phyloP scores from a whole-genome alignment of 805 yeast species.

The Saturnispora diversa region DNA sequence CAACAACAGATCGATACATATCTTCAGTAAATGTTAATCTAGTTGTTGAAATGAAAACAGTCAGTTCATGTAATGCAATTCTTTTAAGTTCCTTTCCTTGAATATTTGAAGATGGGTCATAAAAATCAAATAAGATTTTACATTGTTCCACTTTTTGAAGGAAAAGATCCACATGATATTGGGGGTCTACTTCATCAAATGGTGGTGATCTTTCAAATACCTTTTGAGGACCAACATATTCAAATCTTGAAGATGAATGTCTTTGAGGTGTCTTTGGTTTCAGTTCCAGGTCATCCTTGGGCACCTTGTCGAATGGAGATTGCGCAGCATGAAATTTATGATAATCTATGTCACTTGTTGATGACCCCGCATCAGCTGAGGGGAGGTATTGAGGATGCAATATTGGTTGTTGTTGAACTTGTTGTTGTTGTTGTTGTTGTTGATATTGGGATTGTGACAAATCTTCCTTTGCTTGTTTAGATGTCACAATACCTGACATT shows the following conservation, averaged over 20 bases:
- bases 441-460: constrained; percentile 2
- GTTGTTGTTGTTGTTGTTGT: constrained; percentile 1
- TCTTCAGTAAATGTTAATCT: constrained; percentile 83
- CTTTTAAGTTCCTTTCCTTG: constrained; percentile 90
- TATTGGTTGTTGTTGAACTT: not conserved
- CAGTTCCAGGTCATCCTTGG: constrained; percentile 71
- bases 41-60: constrained; percentile 76
- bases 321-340: constrained; percentile 27
- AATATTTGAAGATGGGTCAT: constrained; percentile 85
- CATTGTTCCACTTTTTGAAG: constrained; percentile 89
- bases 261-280: constrained; percentile 69
- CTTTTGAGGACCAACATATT: constrained; percentile 59
- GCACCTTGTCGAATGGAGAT: constrained; percentile 27
- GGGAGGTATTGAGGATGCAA: constrained; percentile 3
- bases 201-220: constrained; percentile 68
- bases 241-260: constrained; percentile 88
- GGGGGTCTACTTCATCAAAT: constrained; percentile 76
- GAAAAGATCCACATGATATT: constrained; percentile 73
- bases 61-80: constrained; percentile 77
- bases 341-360: constrained; percentile 21
- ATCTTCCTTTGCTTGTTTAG: not conserved
- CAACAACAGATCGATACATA: constrained; percentile 80
- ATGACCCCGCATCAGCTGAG: constrained; percentile 10
- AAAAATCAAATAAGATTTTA: constrained; percentile 87
- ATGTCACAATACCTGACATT: constrained; percentile 4